Evolutionary conservation across 352 stramenopile species (phyloP), one percentile per base, ranked within the genome.

Genomic region (Blastocystis sp.): DNA sequence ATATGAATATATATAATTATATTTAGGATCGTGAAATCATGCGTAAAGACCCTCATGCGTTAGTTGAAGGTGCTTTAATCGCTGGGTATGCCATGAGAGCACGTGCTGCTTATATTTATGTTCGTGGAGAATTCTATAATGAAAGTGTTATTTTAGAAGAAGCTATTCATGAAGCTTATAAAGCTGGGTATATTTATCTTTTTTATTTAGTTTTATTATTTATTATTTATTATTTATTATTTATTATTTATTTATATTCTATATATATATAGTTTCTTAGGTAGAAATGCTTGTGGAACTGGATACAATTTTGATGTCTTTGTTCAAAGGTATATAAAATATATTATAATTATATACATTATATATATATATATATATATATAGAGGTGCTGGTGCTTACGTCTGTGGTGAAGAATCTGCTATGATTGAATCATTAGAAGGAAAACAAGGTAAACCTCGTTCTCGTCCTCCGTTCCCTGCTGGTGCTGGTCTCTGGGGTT

Each of bases 251-350:
- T n/a, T n/a, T n/a, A n/a, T n/a, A n/a, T n/a, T n/a, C n/a, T n/a
- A n/a, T n/a, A n/a, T n/a, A 33, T 32, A 4, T 18, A 10, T 21
- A 52, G 43, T 30, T 84, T 95, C 32, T 72, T 98, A 34, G 91
- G 91, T 67, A 82, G 78, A 62, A 94, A 98, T 69, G 88, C 91
- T 5, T 94, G 82, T 65, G 88, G 88, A 40, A 92, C 75, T 13
- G 91, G 91, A 36, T 98, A 98, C 75, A 90, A 97, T 73, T 98
- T 95, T 78, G 91, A 98, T 70, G 81, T 98, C 16, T 98, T 95
- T 71, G 72, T 97, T 24, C 91, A n/a, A n/a, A n/a, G n/a, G n/a
- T n/a, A n/a, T n/a, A n/a, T n/a, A n/a, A n/a, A n/a, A n/a, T n/a
- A n/a, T n/a, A n/a, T n/a, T n/a, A n/a, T n/a, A n/a, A n/a, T n/a